Evolutionary conservation across 2,329 filamentous ascomycete genomes (phyloP), one percentile per base, ranked within the genome.

Genomic region (Aureobasidium sp.): DNA sequence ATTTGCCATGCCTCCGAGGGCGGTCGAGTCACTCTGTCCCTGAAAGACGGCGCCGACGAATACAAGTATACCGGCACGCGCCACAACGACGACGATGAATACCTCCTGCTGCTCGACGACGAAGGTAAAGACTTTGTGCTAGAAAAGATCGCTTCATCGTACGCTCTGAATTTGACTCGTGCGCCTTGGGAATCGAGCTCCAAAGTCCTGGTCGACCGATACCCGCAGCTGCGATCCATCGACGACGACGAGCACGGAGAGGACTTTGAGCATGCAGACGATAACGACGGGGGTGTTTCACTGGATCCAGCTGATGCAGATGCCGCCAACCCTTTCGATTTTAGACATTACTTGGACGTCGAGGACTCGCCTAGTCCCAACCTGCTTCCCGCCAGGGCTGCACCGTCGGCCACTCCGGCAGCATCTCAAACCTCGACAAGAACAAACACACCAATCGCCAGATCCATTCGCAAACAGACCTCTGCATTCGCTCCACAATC

Each of bases 121-220:
- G 78, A 81, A 20, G 85, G 84, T 58, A 85, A 93, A 70, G 87
- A 83, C 62, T 94, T 94, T 67, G 85, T 94, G 31, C 81, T 97
- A 61, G 91, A 97, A 76, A 86, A 85, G 57, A 79, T 97, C 61
- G 85, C 90, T 71, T 88, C 87, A n/a, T 86, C 87, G 42, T 88
- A 96, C 75, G 87, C 90, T 70, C 92, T 96, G 87, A 97, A 96
- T 73, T 77, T 96, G 60, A 85, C 84, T 58, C 84, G 82, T 61
- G 85, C 85, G 15, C 89, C 88, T 2, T 83, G 81, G 66, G 87
- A 87, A 68, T 77, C 80, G 60, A 84, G 90, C 67, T 75, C 81
- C 59, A 82, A 83, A 34, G 84, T 82, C 68, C 79, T 95, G 44
- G 81, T 84, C 52, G 81, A 84, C 55, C 81, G 87, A 69, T 86